phyloP scores from a whole-genome alignment of 441 rosid genomes.

The Adansonia rubrostipa region DNA sequence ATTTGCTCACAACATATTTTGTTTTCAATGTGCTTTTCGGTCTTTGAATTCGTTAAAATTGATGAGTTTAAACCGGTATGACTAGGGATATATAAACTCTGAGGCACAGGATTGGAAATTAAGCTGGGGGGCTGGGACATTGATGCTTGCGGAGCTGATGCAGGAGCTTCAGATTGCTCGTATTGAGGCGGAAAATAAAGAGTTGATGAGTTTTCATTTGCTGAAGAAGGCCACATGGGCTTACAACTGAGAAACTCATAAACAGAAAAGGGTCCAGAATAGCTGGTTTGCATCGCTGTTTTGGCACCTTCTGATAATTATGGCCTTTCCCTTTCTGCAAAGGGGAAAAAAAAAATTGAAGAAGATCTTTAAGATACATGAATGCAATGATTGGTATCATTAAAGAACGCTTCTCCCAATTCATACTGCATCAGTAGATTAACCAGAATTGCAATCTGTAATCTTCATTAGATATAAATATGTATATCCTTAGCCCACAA shows the following conservation, averaged over 20 bases:
- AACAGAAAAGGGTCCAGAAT: background rate
- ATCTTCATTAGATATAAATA: no score
- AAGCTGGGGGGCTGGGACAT: background rate
- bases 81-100: background rate
- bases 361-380: no score
- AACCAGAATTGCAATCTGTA: no score
- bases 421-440: no score
- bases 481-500: no score
- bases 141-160: background rate
- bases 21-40: background rate
- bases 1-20: background rate
- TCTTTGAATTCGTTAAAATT: background rate
- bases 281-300: slow-evolving; percentile 14
- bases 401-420: no score
- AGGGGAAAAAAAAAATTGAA: background rate
- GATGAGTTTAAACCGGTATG: background rate
- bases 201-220: background rate
- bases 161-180: background rate
- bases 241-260: background rate
- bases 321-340: background rate
- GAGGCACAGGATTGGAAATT: background rate
- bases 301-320: background rate
- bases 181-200: background rate
- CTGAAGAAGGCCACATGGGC: background rate
- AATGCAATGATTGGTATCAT: no score